phyloP scores from a whole-genome alignment of 2,329 filamentous ascomycete genomes.

The Macrophomina pseudophaseolina region DNA sequence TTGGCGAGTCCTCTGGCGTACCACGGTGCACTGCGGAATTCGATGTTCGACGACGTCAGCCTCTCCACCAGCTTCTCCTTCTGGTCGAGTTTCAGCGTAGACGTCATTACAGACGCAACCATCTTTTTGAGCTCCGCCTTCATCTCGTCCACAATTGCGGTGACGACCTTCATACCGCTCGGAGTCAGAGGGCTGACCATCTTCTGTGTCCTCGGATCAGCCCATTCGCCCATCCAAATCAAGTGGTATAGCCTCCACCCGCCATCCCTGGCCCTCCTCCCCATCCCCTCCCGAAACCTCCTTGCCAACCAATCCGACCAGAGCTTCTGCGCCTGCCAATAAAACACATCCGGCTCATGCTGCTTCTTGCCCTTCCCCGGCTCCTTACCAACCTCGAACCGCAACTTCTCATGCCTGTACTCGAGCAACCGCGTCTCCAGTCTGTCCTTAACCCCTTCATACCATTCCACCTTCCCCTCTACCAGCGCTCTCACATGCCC shows the following conservation, averaged over 20 bases:
- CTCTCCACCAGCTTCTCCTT: constrained; percentile 34
- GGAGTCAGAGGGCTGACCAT: constrained; percentile 49
- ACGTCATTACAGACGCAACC: constrained; percentile 43
- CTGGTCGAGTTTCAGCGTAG: constrained; percentile 47
- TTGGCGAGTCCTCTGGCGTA: background rate
- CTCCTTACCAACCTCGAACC: constrained; percentile 38
- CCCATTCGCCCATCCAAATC: constrained; percentile 51
- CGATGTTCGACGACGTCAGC: constrained; percentile 8
- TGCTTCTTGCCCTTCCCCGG: constrained; percentile 44
- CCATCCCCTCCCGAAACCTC: constrained; percentile 46
- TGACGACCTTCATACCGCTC: constrained; percentile 50
- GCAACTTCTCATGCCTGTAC: constrained; percentile 33
- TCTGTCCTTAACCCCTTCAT: constrained; percentile 29
- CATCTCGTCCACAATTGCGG: constrained; percentile 48
- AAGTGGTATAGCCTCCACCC: constrained; percentile 53
- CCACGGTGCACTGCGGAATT: constrained; percentile 6
- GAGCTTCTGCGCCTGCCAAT: constrained; percentile 56
- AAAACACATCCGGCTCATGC: constrained; percentile 56
- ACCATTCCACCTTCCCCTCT: constrained; percentile 37
- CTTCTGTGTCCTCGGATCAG: constrained; percentile 45
- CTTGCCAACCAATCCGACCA: constrained; percentile 56
- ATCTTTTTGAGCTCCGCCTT: constrained; percentile 51
- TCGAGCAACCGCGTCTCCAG: constrained; percentile 38
- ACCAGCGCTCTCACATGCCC: constrained; percentile 37
- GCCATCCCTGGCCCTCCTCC: constrained; percentile 48